A percentile compares a stretch with the other conserved stretches of the same genome.
Conservation (phyloP, 306 rosid genomes). For the Coriaria nepalensis region DNA sequence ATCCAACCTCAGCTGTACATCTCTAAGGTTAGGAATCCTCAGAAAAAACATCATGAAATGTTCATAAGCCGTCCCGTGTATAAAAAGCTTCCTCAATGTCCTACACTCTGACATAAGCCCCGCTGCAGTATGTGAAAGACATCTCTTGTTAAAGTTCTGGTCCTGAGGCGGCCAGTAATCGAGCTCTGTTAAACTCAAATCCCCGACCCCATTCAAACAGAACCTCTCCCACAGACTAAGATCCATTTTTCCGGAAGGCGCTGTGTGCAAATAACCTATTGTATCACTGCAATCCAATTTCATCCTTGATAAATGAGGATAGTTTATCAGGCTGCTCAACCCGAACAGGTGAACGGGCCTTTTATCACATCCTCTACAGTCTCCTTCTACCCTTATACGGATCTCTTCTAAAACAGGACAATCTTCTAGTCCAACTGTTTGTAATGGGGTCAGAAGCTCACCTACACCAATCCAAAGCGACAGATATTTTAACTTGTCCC, state of each 20-base stretch:
- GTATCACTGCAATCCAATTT: constrained; percentile 75
- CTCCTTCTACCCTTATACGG: constrained; percentile 60
- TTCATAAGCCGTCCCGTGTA: constrained; percentile 68
- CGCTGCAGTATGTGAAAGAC: constrained; percentile 61
- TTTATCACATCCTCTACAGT: constrained; percentile 47
- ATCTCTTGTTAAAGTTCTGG: constrained; percentile 66
- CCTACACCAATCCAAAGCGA: constrained; percentile 88
- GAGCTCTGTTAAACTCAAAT: constrained; percentile 45
- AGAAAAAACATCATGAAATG: constrained; percentile 77
- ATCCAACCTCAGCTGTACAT: constrained; percentile 69
- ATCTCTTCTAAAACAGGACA: constrained; percentile 76
- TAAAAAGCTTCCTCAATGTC: constrained; percentile 67
- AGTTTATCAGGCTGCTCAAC: constrained; percentile 38
- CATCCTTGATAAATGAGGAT: constrained; percentile 62
- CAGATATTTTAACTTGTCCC: constrained; percentile 53
- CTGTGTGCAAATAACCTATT: constrained; percentile 58
- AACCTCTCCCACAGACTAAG: constrained; percentile 90
- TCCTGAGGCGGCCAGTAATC: constrained; percentile 96
- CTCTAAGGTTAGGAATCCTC: constrained; percentile 40
- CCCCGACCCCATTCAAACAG: constrained; percentile 52
- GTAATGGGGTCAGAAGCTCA: constrained; percentile 52
- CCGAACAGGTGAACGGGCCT: constrained; percentile 43
- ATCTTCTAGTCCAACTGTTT: constrained; percentile 49
- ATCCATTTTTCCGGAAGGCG: constrained; percentile 79
- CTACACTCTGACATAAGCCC: constrained; percentile 59